These are phyloP conservation scores for Trypanosoma lewisi DNA, from an alignment of 208 protist species.

Conservation along the genomic window DNA sequence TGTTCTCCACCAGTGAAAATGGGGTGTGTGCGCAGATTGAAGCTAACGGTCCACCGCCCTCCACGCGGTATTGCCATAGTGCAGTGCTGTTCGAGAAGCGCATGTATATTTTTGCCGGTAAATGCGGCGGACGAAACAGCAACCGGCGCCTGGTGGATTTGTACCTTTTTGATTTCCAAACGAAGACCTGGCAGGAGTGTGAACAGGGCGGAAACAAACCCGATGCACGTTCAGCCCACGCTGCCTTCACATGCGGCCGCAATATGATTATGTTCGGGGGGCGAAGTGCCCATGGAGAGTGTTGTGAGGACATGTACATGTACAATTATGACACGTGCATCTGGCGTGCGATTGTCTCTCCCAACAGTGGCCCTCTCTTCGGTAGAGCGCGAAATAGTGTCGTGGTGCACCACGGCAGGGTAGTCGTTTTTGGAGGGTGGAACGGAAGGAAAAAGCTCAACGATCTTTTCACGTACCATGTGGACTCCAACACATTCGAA, in stretches of 20 bases:
- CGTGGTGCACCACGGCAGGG: conserved; percentile 76
- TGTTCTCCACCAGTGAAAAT: conserved; percentile 73
- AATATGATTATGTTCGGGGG: conserved; percentile 90
- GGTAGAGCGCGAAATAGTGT: conserved; percentile 83
- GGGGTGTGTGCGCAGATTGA: conserved; percentile 35
- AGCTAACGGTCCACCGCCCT: conserved; percentile 25
- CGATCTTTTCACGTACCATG: conserved; percentile 81
- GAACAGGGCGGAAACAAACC: conserved; percentile 51
- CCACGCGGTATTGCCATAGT: conserved; percentile 85
- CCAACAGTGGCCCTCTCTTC: conserved; percentile 37
- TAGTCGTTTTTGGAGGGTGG: conserved; percentile 88
- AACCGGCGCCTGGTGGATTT: conserved; percentile 82
- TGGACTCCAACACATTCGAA: conserved; percentile 75
- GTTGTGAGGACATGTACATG: conserved; percentile 82
- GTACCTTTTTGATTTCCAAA: conserved; percentile 40
- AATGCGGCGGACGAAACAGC: conserved; percentile 87
- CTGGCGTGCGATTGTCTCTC: conserved; percentile 61
- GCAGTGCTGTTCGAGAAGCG: conserved; percentile 63
- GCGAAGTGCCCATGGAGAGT: conserved; percentile 69
- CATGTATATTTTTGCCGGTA: conserved; percentile 89
- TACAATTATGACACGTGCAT: conserved; percentile 79
- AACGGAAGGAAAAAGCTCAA: conserved; percentile 88
- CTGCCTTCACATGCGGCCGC: conserved; percentile 76
- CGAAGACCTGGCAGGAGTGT: conserved; percentile 49
- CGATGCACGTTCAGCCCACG: conserved; percentile 71